A percentile compares a stretch with the other conserved stretches of the same genome.
phyloP scores from a whole-genome alignment of 805 yeast species.

The Ogataea paraovalis region DNA sequence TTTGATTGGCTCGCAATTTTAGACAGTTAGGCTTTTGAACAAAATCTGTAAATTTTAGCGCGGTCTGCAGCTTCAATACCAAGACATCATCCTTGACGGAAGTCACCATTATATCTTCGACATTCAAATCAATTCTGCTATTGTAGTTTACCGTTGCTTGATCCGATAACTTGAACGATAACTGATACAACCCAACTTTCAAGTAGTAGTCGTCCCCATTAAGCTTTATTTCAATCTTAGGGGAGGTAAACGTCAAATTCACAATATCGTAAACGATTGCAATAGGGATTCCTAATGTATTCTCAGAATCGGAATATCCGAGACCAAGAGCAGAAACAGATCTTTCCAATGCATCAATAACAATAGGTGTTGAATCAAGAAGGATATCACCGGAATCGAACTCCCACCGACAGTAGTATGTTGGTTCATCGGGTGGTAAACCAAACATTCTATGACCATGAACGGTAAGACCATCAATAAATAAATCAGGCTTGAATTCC shows the following conservation, averaged over 20 bases:
- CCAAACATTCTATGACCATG: constrained; percentile 96
- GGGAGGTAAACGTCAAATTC: constrained; percentile 53
- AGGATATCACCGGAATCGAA: constrained; percentile 59
- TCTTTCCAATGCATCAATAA: constrained; percentile 40
- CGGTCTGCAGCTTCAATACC: constrained; percentile 47
- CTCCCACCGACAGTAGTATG: constrained; percentile 90
- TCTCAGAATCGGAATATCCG: constrained; percentile 73
- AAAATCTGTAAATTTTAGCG: constrained; percentile 58
- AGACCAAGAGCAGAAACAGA: constrained; percentile 49
- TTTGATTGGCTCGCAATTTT: constrained; percentile 50
- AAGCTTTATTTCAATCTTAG: constrained; percentile 42
- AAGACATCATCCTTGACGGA: constrained; percentile 13
- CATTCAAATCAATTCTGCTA: constrained; percentile 42
- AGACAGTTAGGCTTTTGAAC: constrained; percentile 46
- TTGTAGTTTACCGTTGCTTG: constrained; percentile 65
- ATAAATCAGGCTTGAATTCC: constrained; percentile 38
- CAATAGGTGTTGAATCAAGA: constrained; percentile 46
- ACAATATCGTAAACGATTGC: constrained; percentile 67
- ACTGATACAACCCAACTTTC: constrained; percentile 19
- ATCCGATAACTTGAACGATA: constrained; percentile 54
- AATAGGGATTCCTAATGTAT: constrained; percentile 55
- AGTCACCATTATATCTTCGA: constrained; percentile 43
- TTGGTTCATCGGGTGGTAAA: constrained; percentile 80
- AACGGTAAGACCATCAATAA: constrained; percentile 55
- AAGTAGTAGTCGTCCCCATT: constrained; percentile 30